These are phyloP conservation scores for Triticum aestivum DNA, from an alignment of 176 grass and related monocot genomes.

Conservation along the genomic window IWGSC_CS_RefSeq_v2.1 NC_057813.1:629457517-629458016, in stretches of 20 bases:
- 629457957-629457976: not conserved
- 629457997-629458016: not conserved
- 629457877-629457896: slow-evolving; percentile 20
- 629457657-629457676: slow-evolving; percentile 21
- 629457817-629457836: not conserved
- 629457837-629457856: not conserved
- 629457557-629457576: not conserved
- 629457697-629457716: not conserved
- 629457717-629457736: not conserved
- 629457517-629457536: not conserved
- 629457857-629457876: not conserved
- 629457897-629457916: slow-evolving; percentile 16
- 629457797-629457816: slow-evolving; percentile 14
- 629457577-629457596: slow-evolving; percentile 1
- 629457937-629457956: slow-evolving; percentile 25
- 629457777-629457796: slow-evolving; percentile 30
- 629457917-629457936: slow-evolving; percentile 1
- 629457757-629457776: slow-evolving; percentile 24
- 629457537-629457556: slow-evolving; percentile 5
- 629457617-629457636: not conserved
- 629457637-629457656: slow-evolving; percentile 40
- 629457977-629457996: not conserved
- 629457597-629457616: slow-evolving; percentile 25
- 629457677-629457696: not conserved
- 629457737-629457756: not conserved